Evolutionary conservation across 306 rosid species (phyloP).

Genomic region (Vigna trinervia): DNA sequence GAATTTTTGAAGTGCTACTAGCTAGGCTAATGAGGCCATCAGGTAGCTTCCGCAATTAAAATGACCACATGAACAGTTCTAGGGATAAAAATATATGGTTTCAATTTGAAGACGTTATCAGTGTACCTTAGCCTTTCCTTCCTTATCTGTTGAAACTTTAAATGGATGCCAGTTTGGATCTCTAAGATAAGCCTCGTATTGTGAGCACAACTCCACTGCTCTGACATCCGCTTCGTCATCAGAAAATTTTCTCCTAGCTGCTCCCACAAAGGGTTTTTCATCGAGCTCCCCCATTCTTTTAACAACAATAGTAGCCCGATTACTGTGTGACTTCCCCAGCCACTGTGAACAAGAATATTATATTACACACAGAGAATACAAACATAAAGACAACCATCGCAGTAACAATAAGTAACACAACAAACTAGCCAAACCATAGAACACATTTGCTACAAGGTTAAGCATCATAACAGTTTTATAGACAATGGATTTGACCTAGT

Average conservation of each 20-base stretch:
- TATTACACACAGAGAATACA: slow-evolving; percentile 23
- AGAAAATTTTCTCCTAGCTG: slow-evolving; percentile 48
- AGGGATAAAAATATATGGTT: neutral
- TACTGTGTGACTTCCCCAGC: neutral
- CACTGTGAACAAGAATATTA: slow-evolving; percentile 49
- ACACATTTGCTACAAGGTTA: slow-evolving; percentile 22
- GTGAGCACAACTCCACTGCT: slow-evolving; percentile 54
- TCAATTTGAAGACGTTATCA: slow-evolving; percentile 5
- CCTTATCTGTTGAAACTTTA: slow-evolving; percentile 48
- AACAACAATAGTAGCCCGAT: slow-evolving; percentile 51
- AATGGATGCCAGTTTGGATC: slow-evolving; percentile 93
- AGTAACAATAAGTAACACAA: neutral
- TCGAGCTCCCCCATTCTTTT: slow-evolving; percentile 59
- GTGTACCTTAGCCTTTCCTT: slow-evolving; percentile 47
- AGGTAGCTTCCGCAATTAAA: neutral
- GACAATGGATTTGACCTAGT: neutral
- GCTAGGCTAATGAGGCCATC: neutral
- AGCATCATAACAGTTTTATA: neutral
- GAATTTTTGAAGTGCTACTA: neutral
- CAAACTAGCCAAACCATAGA: slow-evolving; percentile 14
- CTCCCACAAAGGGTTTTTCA: slow-evolving; percentile 53
- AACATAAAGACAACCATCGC: neutral
- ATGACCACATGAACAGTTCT: neutral
- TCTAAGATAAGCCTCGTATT: slow-evolving; percentile 65
- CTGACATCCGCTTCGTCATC: slow-evolving; percentile 48